Evolutionary conservation across 108 stramenopile genomes (phyloP).

Genomic region (Cyclotella cryptica): DNA sequence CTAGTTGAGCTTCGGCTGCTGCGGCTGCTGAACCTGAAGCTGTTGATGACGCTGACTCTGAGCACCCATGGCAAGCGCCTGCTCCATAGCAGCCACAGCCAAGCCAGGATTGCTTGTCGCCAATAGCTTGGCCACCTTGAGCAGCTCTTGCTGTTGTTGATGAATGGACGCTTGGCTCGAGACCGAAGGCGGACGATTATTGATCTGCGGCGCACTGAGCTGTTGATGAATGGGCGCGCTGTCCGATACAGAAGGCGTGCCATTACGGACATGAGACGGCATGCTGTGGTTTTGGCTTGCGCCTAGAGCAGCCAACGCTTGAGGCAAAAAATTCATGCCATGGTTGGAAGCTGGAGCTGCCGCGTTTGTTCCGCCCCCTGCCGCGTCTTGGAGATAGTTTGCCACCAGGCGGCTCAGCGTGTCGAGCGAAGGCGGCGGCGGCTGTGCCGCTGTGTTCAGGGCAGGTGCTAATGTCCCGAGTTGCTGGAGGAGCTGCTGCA

Average conservation of each 20-base stretch:
- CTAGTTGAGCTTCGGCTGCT: too few species aligned
- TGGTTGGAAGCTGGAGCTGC: neutral
- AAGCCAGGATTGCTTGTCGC: neutral
- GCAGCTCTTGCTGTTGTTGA: neutral
- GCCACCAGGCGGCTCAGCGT: too few species aligned
- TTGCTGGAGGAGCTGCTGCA: too few species aligned
- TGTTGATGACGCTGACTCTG: neutral
- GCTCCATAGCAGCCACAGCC: conserved; percentile 2
- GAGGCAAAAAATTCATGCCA: neutral
- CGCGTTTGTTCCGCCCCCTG: too few species aligned
- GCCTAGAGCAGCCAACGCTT: neutral
- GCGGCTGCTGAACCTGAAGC: neutral
- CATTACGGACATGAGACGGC: neutral
- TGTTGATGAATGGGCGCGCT: neutral
- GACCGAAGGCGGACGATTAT: neutral
- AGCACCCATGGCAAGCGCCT: neutral
- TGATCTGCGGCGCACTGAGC: neutral
- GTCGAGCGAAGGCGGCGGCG: too few species aligned
- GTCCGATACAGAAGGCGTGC: neutral
- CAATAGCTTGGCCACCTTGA: neutral
- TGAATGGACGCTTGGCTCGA: neutral
- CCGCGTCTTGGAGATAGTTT: too few species aligned
- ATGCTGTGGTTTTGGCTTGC: neutral
- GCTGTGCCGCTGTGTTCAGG: too few species aligned
- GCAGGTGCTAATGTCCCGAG: too few species aligned